phyloP scores from a whole-genome alignment of 352 stramenopile genomes.

The Pseudoperonospora humuli region DNA sequence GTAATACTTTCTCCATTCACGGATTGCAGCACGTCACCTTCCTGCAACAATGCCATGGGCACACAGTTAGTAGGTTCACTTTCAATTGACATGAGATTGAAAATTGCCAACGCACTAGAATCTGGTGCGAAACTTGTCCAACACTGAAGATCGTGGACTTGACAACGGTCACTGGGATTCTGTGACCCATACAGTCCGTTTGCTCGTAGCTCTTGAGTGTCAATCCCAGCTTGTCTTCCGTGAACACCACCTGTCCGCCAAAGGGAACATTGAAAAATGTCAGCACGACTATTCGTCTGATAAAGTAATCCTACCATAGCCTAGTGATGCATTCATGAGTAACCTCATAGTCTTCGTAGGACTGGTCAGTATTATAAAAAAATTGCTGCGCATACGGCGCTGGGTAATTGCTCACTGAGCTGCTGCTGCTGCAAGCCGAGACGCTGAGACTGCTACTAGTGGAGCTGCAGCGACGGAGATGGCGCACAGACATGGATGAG shows the following conservation, averaged over 20 bases:
- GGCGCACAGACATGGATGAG: slow-evolving; percentile 17
- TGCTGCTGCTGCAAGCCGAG: slow-evolving; percentile 27
- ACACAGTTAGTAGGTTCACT: not conserved
- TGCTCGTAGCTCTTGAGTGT: slow-evolving; percentile 39
- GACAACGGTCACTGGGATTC: slow-evolving; percentile 36
- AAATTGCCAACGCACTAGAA: slow-evolving; percentile 27
- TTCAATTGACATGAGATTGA: not conserved
- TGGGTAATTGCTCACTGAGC: slow-evolving; percentile 19
- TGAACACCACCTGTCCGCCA: slow-evolving; percentile 41
- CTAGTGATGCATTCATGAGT: not conserved
- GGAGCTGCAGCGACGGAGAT: slow-evolving; percentile 14
- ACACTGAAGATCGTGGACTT: slow-evolving; percentile 44
- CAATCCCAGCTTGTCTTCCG: slow-evolving; percentile 47
- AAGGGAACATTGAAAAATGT: slow-evolving; percentile 1
- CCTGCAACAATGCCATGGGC: slow-evolving; percentile 21
- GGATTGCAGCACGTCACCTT: slow-evolving; percentile 61
- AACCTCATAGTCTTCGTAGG: slow-evolving; percentile 35
- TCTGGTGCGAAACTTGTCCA: slow-evolving; percentile 43
- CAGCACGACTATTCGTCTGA: slow-evolving; percentile 3
- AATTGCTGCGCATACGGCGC: not conserved
- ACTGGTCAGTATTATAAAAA: slow-evolving; percentile 12
- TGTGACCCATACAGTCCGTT: slow-evolving; percentile 13
- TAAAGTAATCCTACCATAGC: not conserved
- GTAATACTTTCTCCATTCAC: slow-evolving; percentile 65
- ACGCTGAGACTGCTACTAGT: slow-evolving; percentile 32